Evolutionary conservation across 2,329 filamentous ascomycete species (phyloP), one percentile per base, ranked within the genome.

Genomic region (Xylariaceae sp.): DNA sequence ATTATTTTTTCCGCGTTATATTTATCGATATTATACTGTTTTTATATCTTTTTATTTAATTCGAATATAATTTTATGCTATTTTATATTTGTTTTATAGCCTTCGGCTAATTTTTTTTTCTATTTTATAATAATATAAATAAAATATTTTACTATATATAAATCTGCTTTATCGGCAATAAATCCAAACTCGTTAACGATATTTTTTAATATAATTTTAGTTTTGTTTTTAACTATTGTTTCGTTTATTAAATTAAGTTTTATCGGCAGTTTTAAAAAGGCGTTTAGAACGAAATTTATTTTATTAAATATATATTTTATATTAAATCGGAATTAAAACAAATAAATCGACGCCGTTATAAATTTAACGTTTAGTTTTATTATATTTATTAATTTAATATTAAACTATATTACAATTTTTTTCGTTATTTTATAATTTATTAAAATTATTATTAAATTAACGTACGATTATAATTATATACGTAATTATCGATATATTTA

Each of bases 281-380:
- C 31, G 12, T 46, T 40, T 12, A 46, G 15, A n/a, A 46, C 39
- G 17, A 14, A 46, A 19, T 46, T 46, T n/a, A 46, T 17, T 15
- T 27, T 19, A 11, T 17, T 46, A 5, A 46, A 17, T 2, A 46
- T 39, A 31, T 46, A 46, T n/a, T 46, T 39, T 30, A 46, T 31
- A 7, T 46, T n/a, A 3, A 46, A 31, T n/a, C 14, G 31, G 39
- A 39, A 46, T 32, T 46, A 46, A 14, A 39, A 46, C 7, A 40
- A 46, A 19, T 38, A 39, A 14, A 27, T 39, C 14, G 31, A 27
- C 31, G 40, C 11, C 11, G 32, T 46, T 39, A 46, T 32, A 40
- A 46, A 32, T 9, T 33, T 14, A 5, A 12, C n/a, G 18, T 46
- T 46, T 10, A 22, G 15, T 31, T 33, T 31, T 39, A 39, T 41